Conservation (phyloP, 768 basidiomycete species). For the Mrakia frigida region DNA sequence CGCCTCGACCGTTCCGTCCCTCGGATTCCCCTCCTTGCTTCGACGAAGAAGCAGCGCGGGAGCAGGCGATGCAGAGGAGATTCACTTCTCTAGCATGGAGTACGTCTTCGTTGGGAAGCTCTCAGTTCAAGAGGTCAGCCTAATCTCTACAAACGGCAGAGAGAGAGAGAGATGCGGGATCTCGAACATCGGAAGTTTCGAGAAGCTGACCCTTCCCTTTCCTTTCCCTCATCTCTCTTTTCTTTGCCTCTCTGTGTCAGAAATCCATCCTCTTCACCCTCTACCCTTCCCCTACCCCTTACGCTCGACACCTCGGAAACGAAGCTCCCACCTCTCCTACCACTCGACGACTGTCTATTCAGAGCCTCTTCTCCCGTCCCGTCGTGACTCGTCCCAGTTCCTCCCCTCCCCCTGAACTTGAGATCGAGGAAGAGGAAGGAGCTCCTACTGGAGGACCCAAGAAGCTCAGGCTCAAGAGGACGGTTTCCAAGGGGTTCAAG, state of each 20-base stretch:
- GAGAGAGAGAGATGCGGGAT: background rate
- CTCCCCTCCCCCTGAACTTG: background rate
- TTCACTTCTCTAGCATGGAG: background rate
- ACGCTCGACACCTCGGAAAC: background rate
- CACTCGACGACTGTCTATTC: background rate
- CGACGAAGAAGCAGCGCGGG: background rate
- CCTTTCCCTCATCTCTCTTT: no score
- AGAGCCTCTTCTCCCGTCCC: background rate
- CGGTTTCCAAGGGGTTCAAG: slow-evolving; percentile 8
- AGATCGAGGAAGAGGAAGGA: background rate
- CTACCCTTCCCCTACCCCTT: slow-evolving; percentile 4
- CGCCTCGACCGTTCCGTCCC: background rate
- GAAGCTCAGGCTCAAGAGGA: slow-evolving; percentile 14
- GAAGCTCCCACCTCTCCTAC: background rate
- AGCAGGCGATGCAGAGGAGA: background rate
- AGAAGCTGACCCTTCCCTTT: background rate
- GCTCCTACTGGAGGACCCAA: background rate
- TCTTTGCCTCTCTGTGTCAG: background rate
- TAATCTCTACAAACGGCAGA: no score
- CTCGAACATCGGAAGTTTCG: background rate
- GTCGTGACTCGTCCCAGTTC: background rate
- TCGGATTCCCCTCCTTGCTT: background rate
- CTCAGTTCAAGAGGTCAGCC: background rate
- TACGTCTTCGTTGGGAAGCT: slow-evolving; percentile 5
- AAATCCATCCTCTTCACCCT: slow-evolving; percentile 2